Evolutionary conservation across 148 eudicot species (phyloP).

Genomic region (Persicaria maculosa): DNA sequence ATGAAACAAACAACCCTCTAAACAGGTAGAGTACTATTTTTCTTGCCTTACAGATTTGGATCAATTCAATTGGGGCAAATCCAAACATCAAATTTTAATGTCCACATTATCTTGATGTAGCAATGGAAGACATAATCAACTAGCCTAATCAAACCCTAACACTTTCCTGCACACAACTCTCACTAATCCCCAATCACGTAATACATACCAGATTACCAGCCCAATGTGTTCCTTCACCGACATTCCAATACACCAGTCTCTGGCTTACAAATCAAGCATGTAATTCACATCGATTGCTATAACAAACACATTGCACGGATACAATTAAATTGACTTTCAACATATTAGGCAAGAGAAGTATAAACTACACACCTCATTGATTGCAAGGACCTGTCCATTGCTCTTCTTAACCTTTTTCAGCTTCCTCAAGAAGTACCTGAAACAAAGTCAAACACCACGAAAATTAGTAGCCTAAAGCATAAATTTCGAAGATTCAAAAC

Average conservation of each 20-base stretch:
- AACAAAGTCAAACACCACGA: neutral
- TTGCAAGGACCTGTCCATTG: conserved; percentile 86
- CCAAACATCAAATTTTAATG: neutral
- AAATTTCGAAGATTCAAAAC: neutral
- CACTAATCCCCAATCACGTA: neutral
- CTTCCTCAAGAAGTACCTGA: conserved; percentile 94
- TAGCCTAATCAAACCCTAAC: neutral
- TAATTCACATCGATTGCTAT: neutral
- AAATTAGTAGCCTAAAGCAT: neutral
- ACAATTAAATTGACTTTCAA: neutral
- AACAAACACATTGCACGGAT: neutral
- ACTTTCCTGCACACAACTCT: neutral
- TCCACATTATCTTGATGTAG: no score
- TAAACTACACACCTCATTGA: conserved; percentile 57
- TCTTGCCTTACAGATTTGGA: neutral
- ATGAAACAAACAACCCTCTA: neutral
- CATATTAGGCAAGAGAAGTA: no score
- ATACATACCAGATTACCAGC: no score
- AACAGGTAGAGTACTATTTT: neutral
- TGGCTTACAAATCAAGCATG: neutral
- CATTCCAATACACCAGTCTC: neutral
- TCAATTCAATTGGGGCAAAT: neutral
- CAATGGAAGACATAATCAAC: neutral
- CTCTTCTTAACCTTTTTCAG: conserved; percentile 95
- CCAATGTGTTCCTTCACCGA: neutral